A percentile compares a stretch with the other conserved stretches of the same genome.
These are phyloP conservation scores for Suillus alpinus DNA, from an alignment of 768 basidiomycete genomes.

Conservation along the genomic window DNA sequence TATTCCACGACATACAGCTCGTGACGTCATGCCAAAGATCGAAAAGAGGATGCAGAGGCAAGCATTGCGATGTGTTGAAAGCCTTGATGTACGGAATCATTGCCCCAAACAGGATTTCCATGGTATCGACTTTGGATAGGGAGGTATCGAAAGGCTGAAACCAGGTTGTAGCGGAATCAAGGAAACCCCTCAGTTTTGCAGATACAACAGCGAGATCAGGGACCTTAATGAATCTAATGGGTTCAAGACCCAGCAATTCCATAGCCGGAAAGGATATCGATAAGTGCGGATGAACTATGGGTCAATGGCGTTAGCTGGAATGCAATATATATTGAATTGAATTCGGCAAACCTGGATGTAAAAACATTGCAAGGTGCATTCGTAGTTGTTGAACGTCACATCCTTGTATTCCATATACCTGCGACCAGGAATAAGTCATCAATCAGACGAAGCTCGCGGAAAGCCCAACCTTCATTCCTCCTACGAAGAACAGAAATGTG, in stretches of 20 bases:
- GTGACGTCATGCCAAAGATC: slow-evolving; percentile 50
- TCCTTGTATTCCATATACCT: slow-evolving; percentile 73
- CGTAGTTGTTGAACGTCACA: slow-evolving; percentile 65
- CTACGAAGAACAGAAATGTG: slow-evolving; percentile 84
- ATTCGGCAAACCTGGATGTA: slow-evolving; percentile 81
- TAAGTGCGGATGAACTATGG: slow-evolving; percentile 71
- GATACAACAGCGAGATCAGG: slow-evolving; percentile 65
- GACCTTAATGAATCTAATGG: slow-evolving; percentile 72
- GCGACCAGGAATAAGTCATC: not conserved
- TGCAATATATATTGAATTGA: slow-evolving; percentile 34
- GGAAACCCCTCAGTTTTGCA: slow-evolving; percentile 58
- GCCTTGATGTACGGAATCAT: slow-evolving; percentile 66
- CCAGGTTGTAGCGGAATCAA: slow-evolving; percentile 47
- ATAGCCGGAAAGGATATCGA: slow-evolving; percentile 57
- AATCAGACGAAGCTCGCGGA: not conserved
- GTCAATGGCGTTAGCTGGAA: not conserved
- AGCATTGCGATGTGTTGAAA: slow-evolving; percentile 31
- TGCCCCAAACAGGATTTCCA: slow-evolving; percentile 42
- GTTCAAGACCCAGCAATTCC: slow-evolving; percentile 61
- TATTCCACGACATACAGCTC: slow-evolving; percentile 36
- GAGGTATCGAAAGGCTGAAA: slow-evolving; percentile 21
- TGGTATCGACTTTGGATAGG: slow-evolving; percentile 35
- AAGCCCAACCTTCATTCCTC: slow-evolving; percentile 60
- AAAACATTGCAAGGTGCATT: slow-evolving; percentile 68
- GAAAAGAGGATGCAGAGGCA: slow-evolving; percentile 36